Percentiles rank a stretch among this genome's conserved stretches.
Evolutionary conservation across 306 rosid genomes (phyloP).

Genomic region (Prosopis cineraria): DNA sequence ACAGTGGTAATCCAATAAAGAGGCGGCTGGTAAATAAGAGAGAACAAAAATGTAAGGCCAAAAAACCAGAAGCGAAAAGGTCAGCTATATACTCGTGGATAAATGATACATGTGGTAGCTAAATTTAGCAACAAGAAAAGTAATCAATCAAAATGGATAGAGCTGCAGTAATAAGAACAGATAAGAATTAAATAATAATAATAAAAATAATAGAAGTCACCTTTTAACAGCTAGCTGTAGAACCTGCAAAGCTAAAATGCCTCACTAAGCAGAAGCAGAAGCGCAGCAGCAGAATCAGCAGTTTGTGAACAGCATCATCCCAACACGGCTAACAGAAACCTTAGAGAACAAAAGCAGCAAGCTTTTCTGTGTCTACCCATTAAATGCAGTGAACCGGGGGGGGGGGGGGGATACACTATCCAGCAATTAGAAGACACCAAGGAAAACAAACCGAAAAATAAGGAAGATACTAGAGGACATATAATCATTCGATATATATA

Average conservation of each 20-base stretch:
- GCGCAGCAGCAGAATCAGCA: conserved; percentile 8
- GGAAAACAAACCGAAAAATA: background rate
- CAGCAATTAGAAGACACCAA: conserved; percentile 12
- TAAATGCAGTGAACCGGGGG: conserved; percentile 39
- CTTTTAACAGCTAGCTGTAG: conserved; percentile 53
- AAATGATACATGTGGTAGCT: background rate
- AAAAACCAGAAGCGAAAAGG: background rate
- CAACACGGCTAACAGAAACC: conserved; percentile 47
- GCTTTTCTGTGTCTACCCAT: conserved; percentile 43
- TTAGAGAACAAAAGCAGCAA: conserved; percentile 42
- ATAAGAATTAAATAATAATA: background rate
- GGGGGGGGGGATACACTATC: too few relatives aligned
- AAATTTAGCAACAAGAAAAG: background rate
- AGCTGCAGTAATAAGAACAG: conserved; percentile 10
- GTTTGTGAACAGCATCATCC: conserved; percentile 43
- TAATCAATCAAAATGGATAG: conserved; percentile 14
- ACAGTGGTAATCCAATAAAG: conserved; percentile 35
- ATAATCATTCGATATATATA: background rate
- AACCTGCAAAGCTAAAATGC: conserved; percentile 63
- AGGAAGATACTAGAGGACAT: background rate
- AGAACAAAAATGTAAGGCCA: conserved; percentile 22
- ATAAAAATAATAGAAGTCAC: conserved; percentile 11
- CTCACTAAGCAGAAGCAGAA: conserved; percentile 36
- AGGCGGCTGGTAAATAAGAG: conserved; percentile 36
- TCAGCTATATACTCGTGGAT: conserved; percentile 13